Conservation (phyloP, 192 early-diverging fungal genomes). For the Coemansia umbellata region DNA sequence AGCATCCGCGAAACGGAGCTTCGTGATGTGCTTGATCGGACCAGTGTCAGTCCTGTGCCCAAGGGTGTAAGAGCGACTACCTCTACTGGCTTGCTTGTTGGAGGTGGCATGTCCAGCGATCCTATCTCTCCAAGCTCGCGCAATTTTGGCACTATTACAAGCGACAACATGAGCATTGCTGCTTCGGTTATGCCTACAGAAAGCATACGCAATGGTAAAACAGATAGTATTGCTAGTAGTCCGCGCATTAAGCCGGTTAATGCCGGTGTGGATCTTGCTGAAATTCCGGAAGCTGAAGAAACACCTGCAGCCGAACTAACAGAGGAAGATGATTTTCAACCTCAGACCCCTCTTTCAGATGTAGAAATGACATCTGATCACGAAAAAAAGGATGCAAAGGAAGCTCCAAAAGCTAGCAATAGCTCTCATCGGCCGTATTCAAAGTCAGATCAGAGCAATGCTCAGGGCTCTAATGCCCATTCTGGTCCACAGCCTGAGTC, state of each 20-base stretch:
- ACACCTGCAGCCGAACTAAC: not conserved
- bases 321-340: not conserved
- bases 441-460: not conserved
- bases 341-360: no score
- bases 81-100: slow-evolving; percentile 25
- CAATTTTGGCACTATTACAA: slow-evolving; percentile 24
- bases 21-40: slow-evolving; percentile 41
- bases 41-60: slow-evolving; percentile 44
- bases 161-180: slow-evolving; percentile 34
- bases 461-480: not conserved
- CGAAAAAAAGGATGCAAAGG: no score
- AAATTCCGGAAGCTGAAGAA: not conserved
- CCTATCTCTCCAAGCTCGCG: slow-evolving; percentile 15
- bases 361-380: no score
- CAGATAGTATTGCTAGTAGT: not conserved
- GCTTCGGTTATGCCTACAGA: slow-evolving; percentile 34
- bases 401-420: not conserved
- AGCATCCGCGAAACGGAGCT: slow-evolving; percentile 49
- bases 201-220: slow-evolving; percentile 11
- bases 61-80: slow-evolving; percentile 17
- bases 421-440: not conserved
- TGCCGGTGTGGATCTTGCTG: not conserved
- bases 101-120: slow-evolving; percentile 47
- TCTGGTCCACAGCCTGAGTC: not conserved
- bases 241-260: not conserved